Conservation (phyloP, 192 early-diverging fungal species). For the Allomyces macrogynus region DNA sequence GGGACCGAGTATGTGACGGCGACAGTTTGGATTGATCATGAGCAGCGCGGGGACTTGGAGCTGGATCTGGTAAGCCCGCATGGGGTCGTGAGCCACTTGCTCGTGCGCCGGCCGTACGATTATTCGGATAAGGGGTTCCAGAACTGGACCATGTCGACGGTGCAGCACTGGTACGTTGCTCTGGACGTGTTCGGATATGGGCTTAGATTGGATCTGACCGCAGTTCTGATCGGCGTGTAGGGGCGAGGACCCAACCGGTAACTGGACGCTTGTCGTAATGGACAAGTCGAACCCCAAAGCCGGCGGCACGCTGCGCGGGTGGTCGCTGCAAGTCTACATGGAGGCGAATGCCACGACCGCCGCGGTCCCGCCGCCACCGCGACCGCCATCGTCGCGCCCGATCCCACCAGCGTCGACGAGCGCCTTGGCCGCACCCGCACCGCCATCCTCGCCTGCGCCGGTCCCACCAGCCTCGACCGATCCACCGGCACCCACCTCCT, state of each 20-base stretch:
- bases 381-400: background rate
- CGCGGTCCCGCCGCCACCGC: background rate
- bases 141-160: constrained; percentile 87
- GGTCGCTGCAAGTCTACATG: constrained; percentile 38
- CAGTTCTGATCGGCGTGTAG: no score
- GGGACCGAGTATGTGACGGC: constrained; percentile 73
- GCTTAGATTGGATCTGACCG: no score
- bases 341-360: background rate
- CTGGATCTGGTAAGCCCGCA: constrained; percentile 57
- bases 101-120: constrained; percentile 41
- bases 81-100: constrained; percentile 43
- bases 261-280: constrained; percentile 54
- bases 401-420: background rate
- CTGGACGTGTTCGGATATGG: background rate
- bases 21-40: constrained; percentile 60
- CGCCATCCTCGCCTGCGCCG: background rate
- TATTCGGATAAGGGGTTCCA: constrained; percentile 39
- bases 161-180: constrained; percentile 74
- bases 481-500: background rate
- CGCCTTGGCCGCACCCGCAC: background rate
- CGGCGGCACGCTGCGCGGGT: constrained; percentile 36
- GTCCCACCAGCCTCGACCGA: background rate
- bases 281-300: constrained; percentile 32
- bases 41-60: constrained; percentile 65
- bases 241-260: constrained; percentile 72